A percentile compares a stretch with the other conserved stretches of the same genome.
Conservation (phyloP, 2,329 filamentous ascomycete genomes). For the Domatiomyces catenatus region DNA sequence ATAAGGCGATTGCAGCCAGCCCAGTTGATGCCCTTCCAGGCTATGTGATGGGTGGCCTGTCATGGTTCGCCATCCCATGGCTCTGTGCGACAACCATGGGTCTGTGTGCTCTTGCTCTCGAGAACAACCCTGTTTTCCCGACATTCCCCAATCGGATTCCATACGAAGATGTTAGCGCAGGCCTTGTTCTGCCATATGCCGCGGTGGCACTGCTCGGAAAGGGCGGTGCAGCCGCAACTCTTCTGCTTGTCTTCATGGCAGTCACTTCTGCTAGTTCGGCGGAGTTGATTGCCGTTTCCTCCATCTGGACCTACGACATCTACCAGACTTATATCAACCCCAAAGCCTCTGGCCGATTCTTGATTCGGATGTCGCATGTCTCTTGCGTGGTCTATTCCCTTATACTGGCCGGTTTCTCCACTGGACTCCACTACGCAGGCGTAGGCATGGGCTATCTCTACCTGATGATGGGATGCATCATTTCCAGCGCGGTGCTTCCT, state of each 20-base stretch:
- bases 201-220: constrained; percentile 70
- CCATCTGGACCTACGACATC: constrained; percentile 76
- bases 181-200: constrained; percentile 70
- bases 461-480: constrained; percentile 81
- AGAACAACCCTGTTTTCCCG: constrained; percentile 47
- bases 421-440: constrained; percentile 56
- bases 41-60: constrained; percentile 72
- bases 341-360: constrained; percentile 52
- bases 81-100: constrained; percentile 80
- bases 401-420: constrained; percentile 62
- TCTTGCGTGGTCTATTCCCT: constrained; percentile 60
- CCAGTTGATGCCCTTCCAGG: constrained; percentile 76
- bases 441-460: constrained; percentile 84
- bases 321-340: constrained; percentile 82
- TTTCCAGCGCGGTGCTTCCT: constrained; percentile 70
- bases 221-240: constrained; percentile 61
- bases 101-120: constrained; percentile 62
- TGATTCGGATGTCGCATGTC: constrained; percentile 67
- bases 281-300: constrained; percentile 74
- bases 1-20: constrained; percentile 80
- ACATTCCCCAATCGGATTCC: constrained; percentile 52
- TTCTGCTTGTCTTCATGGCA: constrained; percentile 78
- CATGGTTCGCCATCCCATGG: constrained; percentile 90
- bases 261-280: constrained; percentile 73
- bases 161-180: constrained; percentile 60